These are phyloP conservation scores for Astrocystis sublimbata DNA, from an alignment of 495 filamentous ascomycete species.

Conservation along the genomic window DNA sequence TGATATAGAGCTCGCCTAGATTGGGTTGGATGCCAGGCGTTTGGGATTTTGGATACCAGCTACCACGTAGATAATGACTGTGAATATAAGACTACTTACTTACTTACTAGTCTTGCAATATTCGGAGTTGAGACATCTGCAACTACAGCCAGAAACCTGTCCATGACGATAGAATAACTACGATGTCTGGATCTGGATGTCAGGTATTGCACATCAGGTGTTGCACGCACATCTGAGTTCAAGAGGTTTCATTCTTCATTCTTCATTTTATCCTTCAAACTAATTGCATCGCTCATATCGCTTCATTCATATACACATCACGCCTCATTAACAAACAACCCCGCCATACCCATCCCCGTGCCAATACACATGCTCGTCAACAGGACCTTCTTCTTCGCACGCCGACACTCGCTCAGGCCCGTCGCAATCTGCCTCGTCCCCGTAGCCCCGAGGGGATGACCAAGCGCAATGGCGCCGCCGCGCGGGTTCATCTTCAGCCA, in stretches of 20 bases:
- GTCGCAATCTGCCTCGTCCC: slow-evolving; percentile 81
- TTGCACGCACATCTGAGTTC: background rate
- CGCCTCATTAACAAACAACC: slow-evolving; percentile 80
- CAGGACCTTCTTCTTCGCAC: slow-evolving; percentile 78
- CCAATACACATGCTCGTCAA: slow-evolving; percentile 89
- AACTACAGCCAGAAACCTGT: too few relatives aligned
- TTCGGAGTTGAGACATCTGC: too few relatives aligned
- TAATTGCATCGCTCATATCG: slow-evolving; percentile 14
- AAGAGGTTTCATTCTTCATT: background rate
- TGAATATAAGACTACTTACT: too few relatives aligned
- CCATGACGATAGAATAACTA: too few relatives aligned
- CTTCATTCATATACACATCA: slow-evolving; percentile 28
- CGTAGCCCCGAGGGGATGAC: slow-evolving; percentile 80
- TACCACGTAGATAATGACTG: background rate
- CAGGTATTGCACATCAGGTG: too few relatives aligned
- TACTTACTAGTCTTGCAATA: too few relatives aligned
- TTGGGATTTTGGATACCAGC: slow-evolving; percentile 2
- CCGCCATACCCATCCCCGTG: slow-evolving; percentile 81
- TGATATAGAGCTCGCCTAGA: slow-evolving; percentile 5
- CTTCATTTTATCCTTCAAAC: background rate
- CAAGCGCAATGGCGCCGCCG: slow-evolving; percentile 76
- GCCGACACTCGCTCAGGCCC: slow-evolving; percentile 75
- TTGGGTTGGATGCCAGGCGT: slow-evolving; percentile 9
- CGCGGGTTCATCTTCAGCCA: slow-evolving; percentile 85
- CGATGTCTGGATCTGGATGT: too few relatives aligned